Conservation (phyloP, 805 yeast species). For the Henningerozyma blattae region DNA sequence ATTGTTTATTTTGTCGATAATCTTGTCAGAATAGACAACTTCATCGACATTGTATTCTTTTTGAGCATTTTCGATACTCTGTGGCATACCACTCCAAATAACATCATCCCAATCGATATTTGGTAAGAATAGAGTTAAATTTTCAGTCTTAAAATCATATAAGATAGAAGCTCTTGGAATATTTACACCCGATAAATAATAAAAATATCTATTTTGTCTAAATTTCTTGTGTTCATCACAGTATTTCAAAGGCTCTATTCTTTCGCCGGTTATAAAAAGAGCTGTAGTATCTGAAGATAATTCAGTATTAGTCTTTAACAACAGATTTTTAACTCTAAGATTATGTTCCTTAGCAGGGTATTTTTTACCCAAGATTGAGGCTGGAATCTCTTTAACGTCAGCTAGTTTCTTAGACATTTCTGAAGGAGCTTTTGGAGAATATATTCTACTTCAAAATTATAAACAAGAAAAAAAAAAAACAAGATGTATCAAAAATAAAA, state of each 20-base stretch:
- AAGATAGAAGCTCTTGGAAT: conserved; percentile 65
- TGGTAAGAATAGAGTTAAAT: conserved; percentile 66
- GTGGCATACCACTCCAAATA: conserved; percentile 92
- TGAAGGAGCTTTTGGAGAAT: no score
- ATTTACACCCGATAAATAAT: conserved; percentile 71
- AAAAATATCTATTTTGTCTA: conserved; percentile 86
- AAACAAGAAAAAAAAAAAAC: no score
- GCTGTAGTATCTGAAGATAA: conserved; percentile 23
- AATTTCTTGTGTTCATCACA: conserved; percentile 70
- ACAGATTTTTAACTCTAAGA: conserved; percentile 33
- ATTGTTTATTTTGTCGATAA: conserved; percentile 26
- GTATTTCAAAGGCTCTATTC: conserved; percentile 48
- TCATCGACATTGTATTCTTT: conserved; percentile 69
- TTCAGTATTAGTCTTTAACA: conserved; percentile 14
- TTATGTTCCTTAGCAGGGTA: conserved; percentile 84
- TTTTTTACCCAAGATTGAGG: conserved; percentile 24
- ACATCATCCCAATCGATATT: conserved; percentile 77
- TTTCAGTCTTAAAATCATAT: conserved; percentile 40
- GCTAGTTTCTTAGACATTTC: background rate
- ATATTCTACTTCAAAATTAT: no score
- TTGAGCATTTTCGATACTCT: conserved; percentile 51
- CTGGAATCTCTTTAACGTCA: conserved; percentile 6
- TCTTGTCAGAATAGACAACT: conserved; percentile 46
- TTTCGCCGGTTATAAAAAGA: conserved; percentile 50
- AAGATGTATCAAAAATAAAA: no score